Conservation (phyloP, 192 early-diverging fungal species). For the Phlyctochytrium planicorne region DNA sequence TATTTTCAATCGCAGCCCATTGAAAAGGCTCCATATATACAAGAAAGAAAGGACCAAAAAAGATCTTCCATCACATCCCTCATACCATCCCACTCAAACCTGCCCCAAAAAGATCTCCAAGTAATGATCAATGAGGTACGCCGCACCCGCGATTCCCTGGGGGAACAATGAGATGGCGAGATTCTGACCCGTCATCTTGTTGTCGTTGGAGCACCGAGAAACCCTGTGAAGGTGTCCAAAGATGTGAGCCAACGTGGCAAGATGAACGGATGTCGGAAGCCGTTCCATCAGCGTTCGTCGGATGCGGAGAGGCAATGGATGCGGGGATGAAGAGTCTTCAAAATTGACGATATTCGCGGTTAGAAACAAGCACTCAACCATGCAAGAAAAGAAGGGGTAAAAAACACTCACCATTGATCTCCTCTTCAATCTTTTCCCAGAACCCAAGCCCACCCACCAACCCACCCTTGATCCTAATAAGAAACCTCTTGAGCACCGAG, state of each 20-base stretch:
- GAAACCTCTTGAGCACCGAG: constrained; percentile 21
- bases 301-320: background rate
- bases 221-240: constrained; percentile 29
- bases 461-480: constrained; percentile 12
- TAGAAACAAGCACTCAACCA: no score
- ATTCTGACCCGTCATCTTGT: constrained; percentile 35
- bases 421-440: constrained; percentile 18
- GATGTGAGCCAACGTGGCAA: constrained; percentile 26
- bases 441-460: constrained; percentile 19
- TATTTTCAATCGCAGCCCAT: no score
- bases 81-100: no score
- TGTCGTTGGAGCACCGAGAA: background rate
- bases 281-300: background rate
- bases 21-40: no score
- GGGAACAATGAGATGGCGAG: constrained; percentile 30
- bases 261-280: constrained; percentile 23
- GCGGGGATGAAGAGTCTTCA: background rate
- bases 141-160: constrained; percentile 15
- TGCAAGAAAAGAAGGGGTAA: background rate
- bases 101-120: constrained; percentile 29
- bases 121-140: constrained; percentile 24
- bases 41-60: no score
- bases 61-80: no score
- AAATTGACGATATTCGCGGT: no score
- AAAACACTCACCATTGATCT: background rate